Evolutionary conservation across 2,329 filamentous ascomycete genomes (phyloP).

Genomic region (Arachnopeziza araneosa): DNA sequence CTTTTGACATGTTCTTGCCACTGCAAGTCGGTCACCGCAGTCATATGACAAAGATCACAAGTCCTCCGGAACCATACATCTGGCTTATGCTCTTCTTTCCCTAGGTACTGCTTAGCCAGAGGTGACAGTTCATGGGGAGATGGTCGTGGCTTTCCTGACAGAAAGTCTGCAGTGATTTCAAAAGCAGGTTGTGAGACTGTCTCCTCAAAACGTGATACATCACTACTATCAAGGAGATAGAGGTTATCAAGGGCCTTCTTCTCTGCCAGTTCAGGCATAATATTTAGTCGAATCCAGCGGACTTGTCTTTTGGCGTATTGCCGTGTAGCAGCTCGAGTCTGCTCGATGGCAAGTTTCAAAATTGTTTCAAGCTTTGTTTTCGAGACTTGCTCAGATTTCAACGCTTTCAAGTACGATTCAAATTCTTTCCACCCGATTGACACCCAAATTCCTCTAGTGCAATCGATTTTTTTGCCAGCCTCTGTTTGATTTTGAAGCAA

Average conservation of each 20-base stretch:
- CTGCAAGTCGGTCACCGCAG: conserved; percentile 49
- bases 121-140: conserved; percentile 51
- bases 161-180: conserved; percentile 56
- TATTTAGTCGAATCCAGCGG: conserved; percentile 80
- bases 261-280: conserved; percentile 62
- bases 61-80: conserved; percentile 46
- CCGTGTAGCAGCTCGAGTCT: conserved; percentile 75
- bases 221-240: conserved; percentile 77
- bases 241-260: conserved; percentile 50
- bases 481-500: conserved; percentile 40
- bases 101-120: conserved; percentile 50
- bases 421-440: conserved; percentile 97
- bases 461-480: conserved; percentile 55
- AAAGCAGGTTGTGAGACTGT: conserved; percentile 63
- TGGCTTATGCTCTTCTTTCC: conserved; percentile 41
- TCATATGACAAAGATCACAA: conserved; percentile 70
- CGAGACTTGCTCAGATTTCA: conserved; percentile 29
- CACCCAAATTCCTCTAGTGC: conserved; percentile 84
- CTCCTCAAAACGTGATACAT: conserved; percentile 54
- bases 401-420: conserved; percentile 58
- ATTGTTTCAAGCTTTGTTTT: conserved; percentile 46
- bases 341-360: conserved; percentile 57
- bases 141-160: conserved; percentile 43
- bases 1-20: conserved; percentile 44
- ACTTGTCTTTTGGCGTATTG: conserved; percentile 84